Conservation (phyloP, 495 filamentous ascomycete genomes). For the Neurospora sp. region DNA sequence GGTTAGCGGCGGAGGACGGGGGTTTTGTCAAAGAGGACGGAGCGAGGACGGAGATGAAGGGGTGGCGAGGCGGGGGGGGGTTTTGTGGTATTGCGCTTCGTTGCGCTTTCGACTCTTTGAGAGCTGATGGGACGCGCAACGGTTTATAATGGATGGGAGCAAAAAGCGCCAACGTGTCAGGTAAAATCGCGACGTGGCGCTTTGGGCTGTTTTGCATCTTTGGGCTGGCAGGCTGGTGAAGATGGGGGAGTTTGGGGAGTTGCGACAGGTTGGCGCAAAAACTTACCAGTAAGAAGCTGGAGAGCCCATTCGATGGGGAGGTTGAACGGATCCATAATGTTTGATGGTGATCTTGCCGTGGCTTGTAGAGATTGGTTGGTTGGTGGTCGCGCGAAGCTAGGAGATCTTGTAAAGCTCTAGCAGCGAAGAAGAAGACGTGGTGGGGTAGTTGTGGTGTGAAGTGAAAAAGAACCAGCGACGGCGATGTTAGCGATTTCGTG, state of each 20-base stretch:
- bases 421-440: neutral
- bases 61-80: neutral
- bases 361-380: neutral
- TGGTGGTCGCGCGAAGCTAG: neutral
- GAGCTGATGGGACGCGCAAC: neutral
- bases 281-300: neutral
- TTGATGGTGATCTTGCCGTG: neutral
- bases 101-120: neutral
- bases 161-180: neutral
- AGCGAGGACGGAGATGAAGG: neutral
- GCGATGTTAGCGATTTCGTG: neutral
- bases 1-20: neutral
- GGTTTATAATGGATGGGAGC: neutral
- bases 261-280: neutral
- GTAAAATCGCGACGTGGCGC: neutral
- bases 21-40: neutral
- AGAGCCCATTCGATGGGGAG: neutral
- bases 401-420: neutral
- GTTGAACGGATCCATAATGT: neutral
- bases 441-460: neutral
- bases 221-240: neutral
- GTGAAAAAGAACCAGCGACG: neutral
- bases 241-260: neutral
- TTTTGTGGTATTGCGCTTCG: neutral
- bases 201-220: neutral